These are phyloP conservation scores for Prunus mira DNA, from an alignment of 306 rosid genomes.

Conservation along the genomic window DNA sequence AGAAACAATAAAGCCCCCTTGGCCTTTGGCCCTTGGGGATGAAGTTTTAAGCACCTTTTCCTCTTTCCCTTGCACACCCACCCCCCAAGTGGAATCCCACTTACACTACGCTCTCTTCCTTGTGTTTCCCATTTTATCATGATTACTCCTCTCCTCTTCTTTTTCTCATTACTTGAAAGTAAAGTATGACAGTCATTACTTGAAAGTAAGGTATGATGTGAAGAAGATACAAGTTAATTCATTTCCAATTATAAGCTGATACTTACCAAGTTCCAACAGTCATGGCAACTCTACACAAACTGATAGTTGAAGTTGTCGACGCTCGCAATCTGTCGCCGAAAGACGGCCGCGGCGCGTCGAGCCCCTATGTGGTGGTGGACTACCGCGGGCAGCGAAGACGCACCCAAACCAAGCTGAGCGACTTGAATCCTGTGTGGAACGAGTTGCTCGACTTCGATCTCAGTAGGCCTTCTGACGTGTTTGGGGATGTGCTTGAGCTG, in stretches of 20 bases:
- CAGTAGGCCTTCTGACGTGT: constrained; percentile 46
- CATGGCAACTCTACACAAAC: constrained; percentile 47
- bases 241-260: too few relatives aligned
- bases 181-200: too few relatives aligned
- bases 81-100: constrained; percentile 8
- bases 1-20: constrained; percentile 5
- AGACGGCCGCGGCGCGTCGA: constrained; percentile 78
- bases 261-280: not conserved
- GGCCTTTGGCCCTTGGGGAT: too few relatives aligned
- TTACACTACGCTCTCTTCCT: not conserved
- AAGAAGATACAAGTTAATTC: too few relatives aligned
- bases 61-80: not conserved
- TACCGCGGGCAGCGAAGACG: constrained; percentile 67
- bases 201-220: too few relatives aligned
- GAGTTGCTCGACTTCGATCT: constrained; percentile 63
- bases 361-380: constrained; percentile 69
- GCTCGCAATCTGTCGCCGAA: constrained; percentile 74
- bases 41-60: constrained; percentile 46
- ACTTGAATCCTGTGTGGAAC: constrained; percentile 77
- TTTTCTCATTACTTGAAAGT: too few relatives aligned
- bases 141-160: too few relatives aligned
- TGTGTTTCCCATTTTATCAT: too few relatives aligned
- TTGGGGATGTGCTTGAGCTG: constrained; percentile 65
- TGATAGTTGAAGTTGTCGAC: constrained; percentile 72
- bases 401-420: constrained; percentile 42